phyloP scores from a whole-genome alignment of 495 filamentous ascomycete species.

The Aspergillus conjunctus region DNA sequence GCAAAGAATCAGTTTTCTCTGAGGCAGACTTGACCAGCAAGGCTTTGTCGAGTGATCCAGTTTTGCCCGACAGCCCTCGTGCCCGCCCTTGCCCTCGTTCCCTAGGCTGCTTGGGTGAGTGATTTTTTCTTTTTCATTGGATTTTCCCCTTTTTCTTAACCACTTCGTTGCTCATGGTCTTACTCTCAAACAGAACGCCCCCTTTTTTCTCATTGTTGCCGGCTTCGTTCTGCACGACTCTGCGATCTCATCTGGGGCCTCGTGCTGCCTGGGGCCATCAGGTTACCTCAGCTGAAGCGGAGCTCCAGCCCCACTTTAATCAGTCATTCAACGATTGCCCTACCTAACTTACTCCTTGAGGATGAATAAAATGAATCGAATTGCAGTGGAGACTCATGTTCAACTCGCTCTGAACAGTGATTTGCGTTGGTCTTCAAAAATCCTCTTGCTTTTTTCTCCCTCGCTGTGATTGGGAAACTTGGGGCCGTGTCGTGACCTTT shows the following conservation, averaged over 20 bases:
- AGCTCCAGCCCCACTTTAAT: slow-evolving; percentile 1
- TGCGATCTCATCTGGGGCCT: not conserved
- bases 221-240: not conserved
- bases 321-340: slow-evolving; percentile 4
- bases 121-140: not conserved
- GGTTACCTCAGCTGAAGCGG: not conserved
- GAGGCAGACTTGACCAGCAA: slow-evolving; percentile 4
- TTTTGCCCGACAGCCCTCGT: slow-evolving; percentile 8
- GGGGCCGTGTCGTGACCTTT: slow-evolving; percentile 5
- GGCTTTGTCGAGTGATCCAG: slow-evolving; percentile 9
- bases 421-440: not conserved
- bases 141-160: not conserved
- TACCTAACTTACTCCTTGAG: not conserved
- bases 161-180: not conserved
- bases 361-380: not conserved
- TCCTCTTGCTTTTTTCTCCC: not conserved
- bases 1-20: not conserved
- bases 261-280: slow-evolving; percentile 2
- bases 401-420: slow-evolving; percentile 1
- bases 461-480: not conserved
- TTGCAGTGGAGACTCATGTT: slow-evolving; percentile 7
- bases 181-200: not conserved
- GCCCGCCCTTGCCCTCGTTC: not conserved
- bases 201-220: not conserved
- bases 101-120: not conserved